Evolutionary conservation across 495 filamentous ascomycete genomes (phyloP).

Genomic region (Podospora sp.): DNA sequence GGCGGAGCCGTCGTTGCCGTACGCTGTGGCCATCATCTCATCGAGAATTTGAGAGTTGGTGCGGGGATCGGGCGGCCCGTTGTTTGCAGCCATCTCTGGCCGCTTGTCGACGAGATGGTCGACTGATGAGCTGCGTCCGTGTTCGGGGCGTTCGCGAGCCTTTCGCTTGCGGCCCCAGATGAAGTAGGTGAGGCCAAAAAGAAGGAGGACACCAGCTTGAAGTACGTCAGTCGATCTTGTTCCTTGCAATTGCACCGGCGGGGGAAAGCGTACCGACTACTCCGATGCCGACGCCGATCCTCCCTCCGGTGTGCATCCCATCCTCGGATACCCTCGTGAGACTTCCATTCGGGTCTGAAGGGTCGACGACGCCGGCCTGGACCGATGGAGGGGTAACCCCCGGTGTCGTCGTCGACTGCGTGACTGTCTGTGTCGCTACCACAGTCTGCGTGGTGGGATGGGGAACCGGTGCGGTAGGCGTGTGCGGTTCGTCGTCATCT

Average conservation of each 20-base stretch:
- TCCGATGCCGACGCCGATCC: neutral
- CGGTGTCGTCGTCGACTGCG: no score
- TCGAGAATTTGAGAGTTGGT: no score
- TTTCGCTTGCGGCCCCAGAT: neutral
- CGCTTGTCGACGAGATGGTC: neutral
- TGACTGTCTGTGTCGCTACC: no score
- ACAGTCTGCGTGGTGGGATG: no score
- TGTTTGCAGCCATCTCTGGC: no score
- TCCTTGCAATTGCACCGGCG: no score
- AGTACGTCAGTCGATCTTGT: neutral
- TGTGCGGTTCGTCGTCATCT: no score
- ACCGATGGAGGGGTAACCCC: neutral
- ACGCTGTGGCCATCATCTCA: no score
- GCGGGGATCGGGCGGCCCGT: no score
- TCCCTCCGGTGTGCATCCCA: neutral
- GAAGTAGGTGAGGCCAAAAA: neutral
- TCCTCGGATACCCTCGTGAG: constrained; percentile 1
- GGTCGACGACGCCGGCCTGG: neutral
- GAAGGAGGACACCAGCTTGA: neutral
- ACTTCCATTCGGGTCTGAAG: neutral
- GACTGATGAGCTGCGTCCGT: neutral
- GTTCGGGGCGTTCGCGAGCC: neutral
- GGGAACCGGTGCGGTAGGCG: no score
- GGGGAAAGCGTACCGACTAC: neutral
- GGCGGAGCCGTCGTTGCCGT: no score